phyloP scores from a whole-genome alignment of 2,329 filamentous ascomycete species.

The Verticillium nonalfalfae region DNA sequence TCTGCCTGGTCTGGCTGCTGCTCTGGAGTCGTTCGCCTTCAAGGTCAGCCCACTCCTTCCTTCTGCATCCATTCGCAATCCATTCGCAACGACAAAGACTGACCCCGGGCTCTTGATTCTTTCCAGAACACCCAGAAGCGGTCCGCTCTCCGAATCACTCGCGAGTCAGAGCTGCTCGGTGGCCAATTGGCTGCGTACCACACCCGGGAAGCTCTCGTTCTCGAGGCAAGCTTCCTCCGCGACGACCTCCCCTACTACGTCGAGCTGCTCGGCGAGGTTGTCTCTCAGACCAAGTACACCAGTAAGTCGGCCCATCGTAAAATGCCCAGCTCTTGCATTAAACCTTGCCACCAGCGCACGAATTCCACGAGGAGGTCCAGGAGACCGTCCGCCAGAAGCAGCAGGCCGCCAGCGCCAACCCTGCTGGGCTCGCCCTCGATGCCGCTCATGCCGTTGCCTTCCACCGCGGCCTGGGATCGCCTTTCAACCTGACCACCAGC shows the following conservation, averaged over 20 bases:
- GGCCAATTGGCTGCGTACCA: slow-evolving; percentile 83
- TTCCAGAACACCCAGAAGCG: slow-evolving; percentile 76
- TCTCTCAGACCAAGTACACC: slow-evolving; percentile 80
- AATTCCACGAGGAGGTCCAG: slow-evolving; percentile 84
- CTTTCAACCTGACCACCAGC: slow-evolving; percentile 66
- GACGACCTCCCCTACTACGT: slow-evolving; percentile 96
- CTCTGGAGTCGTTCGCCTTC: slow-evolving; percentile 93
- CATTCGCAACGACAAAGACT: slow-evolving; percentile 1
- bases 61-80: not conserved
- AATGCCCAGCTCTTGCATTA: not conserved
- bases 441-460: slow-evolving; percentile 82
- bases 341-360: slow-evolving; percentile 56
- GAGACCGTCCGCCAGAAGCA: slow-evolving; percentile 72
- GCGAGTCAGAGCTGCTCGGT: slow-evolving; percentile 92
- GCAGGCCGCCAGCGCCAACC: slow-evolving; percentile 49
- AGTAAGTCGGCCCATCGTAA: slow-evolving; percentile 41
- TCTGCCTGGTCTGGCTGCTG: slow-evolving; percentile 81
- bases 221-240: slow-evolving; percentile 91
- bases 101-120: slow-evolving; percentile 2
- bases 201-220: slow-evolving; percentile 85
- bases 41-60: slow-evolving; percentile 56
- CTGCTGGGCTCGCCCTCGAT: slow-evolving; percentile 68
- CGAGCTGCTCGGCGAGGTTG: slow-evolving; percentile 89
- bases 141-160: slow-evolving; percentile 85
- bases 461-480: slow-evolving; percentile 83